Evolutionary conservation across 2,329 filamentous ascomycete genomes (phyloP), one percentile per base, ranked within the genome.

Genomic region (Fusarium denticulatum): DNA sequence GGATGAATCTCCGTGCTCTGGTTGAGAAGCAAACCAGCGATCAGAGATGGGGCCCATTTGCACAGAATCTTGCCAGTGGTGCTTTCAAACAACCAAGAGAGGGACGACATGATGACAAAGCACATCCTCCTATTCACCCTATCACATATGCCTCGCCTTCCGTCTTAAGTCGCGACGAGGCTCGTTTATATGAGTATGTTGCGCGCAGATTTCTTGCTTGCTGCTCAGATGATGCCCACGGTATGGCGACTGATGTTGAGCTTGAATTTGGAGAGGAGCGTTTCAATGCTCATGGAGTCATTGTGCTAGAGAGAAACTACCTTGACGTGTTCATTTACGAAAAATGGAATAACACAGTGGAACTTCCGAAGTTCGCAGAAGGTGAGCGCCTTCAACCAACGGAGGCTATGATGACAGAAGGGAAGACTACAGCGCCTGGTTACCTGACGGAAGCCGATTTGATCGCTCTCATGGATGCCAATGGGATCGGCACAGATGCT

Each of bases 401-500:
- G 3, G 95, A 98, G 83, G 96, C 95, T 8, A 91, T 93, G 76
- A 94, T 99, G 83, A 91, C 90, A 2, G 95, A 98, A 77, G 96
- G 96, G n/a, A 93, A 97, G 82, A 99, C 96, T 0, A 89, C 88
- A 2, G 87, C 95, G 18, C 96, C 96, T 1, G 90, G 88, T 28
- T 98, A 97, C 80, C 87, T 99, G 36, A 98, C 96, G 0, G 96
- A 99, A 80, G 95, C 96, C 1, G 96, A 99, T 80, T 87, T 99
- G 32, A 97, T 99, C 79, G 93, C 93, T 7, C 88, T 99, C 16
- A 99, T 99, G 96, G 96, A 99, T 83, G 95, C 94, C 49, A 99
- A 99, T 80, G 96, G 96, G 5, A 99, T 99, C 73, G 96, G 96
- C 18, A 99, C 96, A 15, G 96, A 99, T 84, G 96, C 96, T 12